Evolutionary conservation across 306 rosid species (phyloP).

Genomic region (Fragaria vesca): DNA sequence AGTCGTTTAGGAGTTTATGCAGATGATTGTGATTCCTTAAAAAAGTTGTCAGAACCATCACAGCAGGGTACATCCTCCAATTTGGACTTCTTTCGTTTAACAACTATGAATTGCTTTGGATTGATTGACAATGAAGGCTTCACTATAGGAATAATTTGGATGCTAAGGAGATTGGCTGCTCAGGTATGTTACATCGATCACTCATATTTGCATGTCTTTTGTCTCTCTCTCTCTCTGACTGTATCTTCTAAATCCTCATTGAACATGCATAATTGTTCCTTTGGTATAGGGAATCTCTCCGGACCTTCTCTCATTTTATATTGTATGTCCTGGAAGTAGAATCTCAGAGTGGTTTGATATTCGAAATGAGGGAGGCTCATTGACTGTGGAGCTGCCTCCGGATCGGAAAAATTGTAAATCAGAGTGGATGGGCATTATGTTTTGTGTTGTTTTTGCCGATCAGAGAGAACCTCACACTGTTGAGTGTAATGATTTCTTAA

Average conservation of each 20-base stretch:
- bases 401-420: too few relatives aligned
- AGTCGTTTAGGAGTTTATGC: fast-evolving
- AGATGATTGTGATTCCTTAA: slow-evolving; percentile 2
- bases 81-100: fast-evolving
- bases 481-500: too few relatives aligned
- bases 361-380: background rate
- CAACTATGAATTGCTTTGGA: background rate
- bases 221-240: too few relatives aligned
- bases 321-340: background rate
- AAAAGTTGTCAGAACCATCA: background rate
- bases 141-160: background rate
- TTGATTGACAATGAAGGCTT: background rate
- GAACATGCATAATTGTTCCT: too few relatives aligned
- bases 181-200: background rate
- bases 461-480: background rate
- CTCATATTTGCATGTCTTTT: background rate
- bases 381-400: too few relatives aligned
- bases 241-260: too few relatives aligned
- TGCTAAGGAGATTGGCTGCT: background rate
- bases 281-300: background rate
- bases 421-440: too few relatives aligned
- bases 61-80: background rate
- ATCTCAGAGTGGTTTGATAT: background rate
- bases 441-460: too few relatives aligned
- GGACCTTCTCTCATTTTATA: too few relatives aligned